Percentiles rank a stretch among this genome's conserved stretches.
These are phyloP conservation scores for Boeremia exigua DNA, from an alignment of 2,329 filamentous ascomycete genomes.

Conservation along the genomic window DNA sequence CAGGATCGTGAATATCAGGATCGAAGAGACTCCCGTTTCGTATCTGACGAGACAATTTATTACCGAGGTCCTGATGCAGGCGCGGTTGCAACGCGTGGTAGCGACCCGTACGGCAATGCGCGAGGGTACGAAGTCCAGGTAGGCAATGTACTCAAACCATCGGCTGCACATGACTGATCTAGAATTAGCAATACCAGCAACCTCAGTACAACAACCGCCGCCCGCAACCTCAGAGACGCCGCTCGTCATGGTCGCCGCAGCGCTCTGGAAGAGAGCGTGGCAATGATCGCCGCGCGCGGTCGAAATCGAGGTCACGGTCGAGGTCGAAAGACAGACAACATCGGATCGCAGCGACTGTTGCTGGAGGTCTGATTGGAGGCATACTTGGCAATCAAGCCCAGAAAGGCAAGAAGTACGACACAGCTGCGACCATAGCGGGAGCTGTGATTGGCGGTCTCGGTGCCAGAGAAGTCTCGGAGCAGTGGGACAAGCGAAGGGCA, in stretches of 20 bases:
- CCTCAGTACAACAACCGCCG: slow-evolving; percentile 17
- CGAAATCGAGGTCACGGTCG: slow-evolving; percentile 21
- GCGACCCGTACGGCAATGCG: slow-evolving; percentile 14
- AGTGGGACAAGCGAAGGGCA: slow-evolving; percentile 24
- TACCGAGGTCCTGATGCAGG: slow-evolving; percentile 23
- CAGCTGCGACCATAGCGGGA: slow-evolving; percentile 40
- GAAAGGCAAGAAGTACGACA: slow-evolving; percentile 38
- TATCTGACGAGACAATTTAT: slow-evolving; percentile 24
- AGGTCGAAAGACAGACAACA: slow-evolving; percentile 30
- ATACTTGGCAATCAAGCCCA: slow-evolving; percentile 33
- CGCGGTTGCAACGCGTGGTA: slow-evolving; percentile 21
- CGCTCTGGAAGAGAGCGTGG: slow-evolving; percentile 23
- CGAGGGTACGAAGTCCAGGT: slow-evolving; percentile 27
- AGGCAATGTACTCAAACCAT: background rate
- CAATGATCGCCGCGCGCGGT: slow-evolving; percentile 21
- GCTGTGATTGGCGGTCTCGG: slow-evolving; percentile 46
- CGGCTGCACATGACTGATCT: slow-evolving; percentile 6
- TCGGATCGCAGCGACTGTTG: slow-evolving; percentile 34
- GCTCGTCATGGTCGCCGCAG: slow-evolving; percentile 40
- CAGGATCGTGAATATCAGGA: slow-evolving; percentile 19
- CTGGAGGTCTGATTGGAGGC: slow-evolving; percentile 45
- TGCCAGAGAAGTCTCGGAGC: slow-evolving; percentile 36
- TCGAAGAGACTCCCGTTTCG: slow-evolving; percentile 20
- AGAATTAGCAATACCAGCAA: slow-evolving; percentile 15
- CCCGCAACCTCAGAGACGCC: slow-evolving; percentile 27